Evolutionary conservation across 2,329 filamentous ascomycete genomes (phyloP), one percentile per base, ranked within the genome.

Genomic region (Chalaropsis ovoidea): DNA sequence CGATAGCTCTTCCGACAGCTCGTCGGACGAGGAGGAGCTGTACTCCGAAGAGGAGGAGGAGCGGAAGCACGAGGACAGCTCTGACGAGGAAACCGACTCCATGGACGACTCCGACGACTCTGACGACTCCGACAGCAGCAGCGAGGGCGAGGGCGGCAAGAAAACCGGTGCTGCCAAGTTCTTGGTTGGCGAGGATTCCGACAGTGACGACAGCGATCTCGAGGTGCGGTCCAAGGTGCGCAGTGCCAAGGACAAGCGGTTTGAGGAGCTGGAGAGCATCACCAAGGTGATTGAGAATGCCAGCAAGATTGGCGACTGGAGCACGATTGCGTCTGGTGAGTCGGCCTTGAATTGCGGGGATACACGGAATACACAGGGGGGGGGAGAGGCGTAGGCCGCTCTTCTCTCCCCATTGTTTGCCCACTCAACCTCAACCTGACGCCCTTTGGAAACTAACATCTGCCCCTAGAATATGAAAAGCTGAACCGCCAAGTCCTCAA

Each of bases 271-370:
- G 68, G 93, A 99, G 76, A 83, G 85, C 68, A 95, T 87, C 54
- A 89, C 97, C 73, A 88, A 88, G 76, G 79, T 88, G 73, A 97
- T 99, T 73, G 92, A 97, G 75, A 99, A 99, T 79, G 92, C 90
- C 69, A 83, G 94, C 77, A 97, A 95, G 82, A 99, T 97, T 74
- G 91, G 89, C 74, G 94, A 99, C 78, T 99, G 94, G 94, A 89
- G 88, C 70, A 86, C 93, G 69, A 95, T 97, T 71, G 89, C 90
- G 69, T 83, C 85, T 74, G 91, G 92, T 95, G 83, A 72, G 86
- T 73, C 10, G 43, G 54, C 41, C 31, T 62, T 63, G 22, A 17
- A 58, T 63, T 27, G 22, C 49, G 62, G 62, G 62, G 62, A n/a
- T n/a, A n/a, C n/a, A n/a, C n/a, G n/a, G n/a, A n/a, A n/a, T n/a